Conservation (phyloP, 768 basidiomycete species). For the Tulasnella sp. region DNA sequence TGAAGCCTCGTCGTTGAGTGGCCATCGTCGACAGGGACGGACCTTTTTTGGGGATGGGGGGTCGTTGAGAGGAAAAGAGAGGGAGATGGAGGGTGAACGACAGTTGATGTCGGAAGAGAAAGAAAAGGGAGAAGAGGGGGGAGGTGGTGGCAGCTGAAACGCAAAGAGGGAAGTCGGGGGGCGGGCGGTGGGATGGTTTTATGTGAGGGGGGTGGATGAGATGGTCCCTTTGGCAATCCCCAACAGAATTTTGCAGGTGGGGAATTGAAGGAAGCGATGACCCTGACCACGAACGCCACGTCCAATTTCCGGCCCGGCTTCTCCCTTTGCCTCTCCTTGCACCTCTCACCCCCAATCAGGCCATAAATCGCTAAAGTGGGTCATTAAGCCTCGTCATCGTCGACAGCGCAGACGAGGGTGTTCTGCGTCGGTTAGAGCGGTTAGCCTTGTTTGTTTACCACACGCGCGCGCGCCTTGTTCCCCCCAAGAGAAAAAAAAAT, state of each 20-base stretch:
- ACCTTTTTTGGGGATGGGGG: neutral
- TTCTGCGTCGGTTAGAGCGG: neutral
- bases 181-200: neutral
- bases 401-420: neutral
- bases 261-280: neutral
- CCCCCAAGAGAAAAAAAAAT: neutral
- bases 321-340: neutral
- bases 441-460: neutral
- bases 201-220: neutral
- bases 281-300: neutral
- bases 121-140: neutral
- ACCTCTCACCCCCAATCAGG: neutral
- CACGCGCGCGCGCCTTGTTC: no score
- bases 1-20: conserved; percentile 11
- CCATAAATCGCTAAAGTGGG: conserved; percentile 1
- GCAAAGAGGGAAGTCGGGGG: neutral
- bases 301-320: neutral
- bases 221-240: neutral
- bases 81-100: neutral
- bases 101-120: neutral
- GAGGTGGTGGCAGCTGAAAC: neutral
- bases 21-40: neutral
- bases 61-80: neutral
- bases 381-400: neutral
- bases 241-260: conserved; percentile 2